Percentiles rank a stretch among this genome's conserved stretches.
Evolutionary conservation across 2,329 filamentous ascomycete genomes (phyloP).

Genomic region (Pezicula carpinea): DNA sequence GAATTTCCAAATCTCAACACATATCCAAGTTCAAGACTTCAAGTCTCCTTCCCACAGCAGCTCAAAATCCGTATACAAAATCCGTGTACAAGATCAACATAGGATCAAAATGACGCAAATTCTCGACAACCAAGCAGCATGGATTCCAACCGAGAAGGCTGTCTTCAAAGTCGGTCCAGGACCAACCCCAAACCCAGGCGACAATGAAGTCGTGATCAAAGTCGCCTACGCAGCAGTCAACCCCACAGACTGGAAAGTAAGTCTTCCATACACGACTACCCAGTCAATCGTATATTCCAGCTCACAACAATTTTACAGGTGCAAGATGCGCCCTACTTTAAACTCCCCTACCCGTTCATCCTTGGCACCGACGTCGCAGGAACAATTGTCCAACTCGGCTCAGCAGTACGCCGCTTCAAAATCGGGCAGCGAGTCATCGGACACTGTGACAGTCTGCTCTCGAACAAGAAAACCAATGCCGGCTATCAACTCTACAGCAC

Average conservation of each 20-base stretch:
- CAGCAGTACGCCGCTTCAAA: slow-evolving; percentile 39
- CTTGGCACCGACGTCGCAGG: slow-evolving; percentile 25
- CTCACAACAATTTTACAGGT: slow-evolving; percentile 17
- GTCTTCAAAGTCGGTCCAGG: slow-evolving; percentile 31
- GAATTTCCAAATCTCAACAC: no score
- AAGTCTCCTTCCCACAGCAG: no score
- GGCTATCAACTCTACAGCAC: slow-evolving; percentile 30
- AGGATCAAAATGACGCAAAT: slow-evolving; percentile 7
- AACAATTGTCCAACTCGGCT: slow-evolving; percentile 33
- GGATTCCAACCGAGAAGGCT: slow-evolving; percentile 24
- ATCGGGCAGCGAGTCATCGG: slow-evolving; percentile 24
- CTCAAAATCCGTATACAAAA: no score
- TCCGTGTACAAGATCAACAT: no score
- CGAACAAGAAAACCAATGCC: slow-evolving; percentile 17
- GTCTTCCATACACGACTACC: slow-evolving; percentile 27
- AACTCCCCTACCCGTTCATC: slow-evolving; percentile 16
- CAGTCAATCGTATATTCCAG: slow-evolving; percentile 11
- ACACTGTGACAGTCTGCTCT: slow-evolving; percentile 21
- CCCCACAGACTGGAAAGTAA: slow-evolving; percentile 32
- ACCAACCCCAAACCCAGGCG: slow-evolving; percentile 27
- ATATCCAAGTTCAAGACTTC: no score
- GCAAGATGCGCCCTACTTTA: slow-evolving; percentile 11
- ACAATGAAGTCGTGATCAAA: slow-evolving; percentile 31
- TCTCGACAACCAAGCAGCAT: slow-evolving; percentile 19
- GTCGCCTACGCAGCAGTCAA: slow-evolving; percentile 34